Percentiles rank a stretch among this genome's conserved stretches.
Evolutionary conservation across 2,329 filamentous ascomycete species (phyloP).

Genomic region (Zelopaecilomyces penicillatus): DNA sequence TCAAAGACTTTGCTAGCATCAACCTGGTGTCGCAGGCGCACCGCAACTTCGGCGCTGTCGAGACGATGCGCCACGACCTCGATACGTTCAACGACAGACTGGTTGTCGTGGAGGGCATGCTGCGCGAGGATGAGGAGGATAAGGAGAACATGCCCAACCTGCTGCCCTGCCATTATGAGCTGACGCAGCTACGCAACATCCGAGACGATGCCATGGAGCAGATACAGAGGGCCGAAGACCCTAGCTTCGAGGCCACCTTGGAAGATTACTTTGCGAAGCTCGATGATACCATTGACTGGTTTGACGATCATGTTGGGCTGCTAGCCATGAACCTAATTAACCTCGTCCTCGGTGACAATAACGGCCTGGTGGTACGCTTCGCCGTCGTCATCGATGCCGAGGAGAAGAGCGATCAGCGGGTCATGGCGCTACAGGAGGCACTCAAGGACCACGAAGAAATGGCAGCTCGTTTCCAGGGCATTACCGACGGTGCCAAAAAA

Average conservation of each 20-base stretch:
- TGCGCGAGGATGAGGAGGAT: slow-evolving; percentile 77
- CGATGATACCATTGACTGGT: slow-evolving; percentile 84
- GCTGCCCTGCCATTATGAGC: slow-evolving; percentile 79
- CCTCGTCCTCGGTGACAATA: slow-evolving; percentile 77
- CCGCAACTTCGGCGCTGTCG: slow-evolving; percentile 88
- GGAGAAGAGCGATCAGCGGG: slow-evolving; percentile 90
- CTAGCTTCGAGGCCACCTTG: slow-evolving; percentile 69
- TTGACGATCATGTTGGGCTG: slow-evolving; percentile 87
- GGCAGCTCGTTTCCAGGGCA: slow-evolving; percentile 86
- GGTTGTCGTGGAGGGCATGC: slow-evolving; percentile 64
- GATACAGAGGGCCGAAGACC: slow-evolving; percentile 69
- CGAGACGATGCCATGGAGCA: slow-evolving; percentile 95
- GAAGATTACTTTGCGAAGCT: slow-evolving; percentile 83
- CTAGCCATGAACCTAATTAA: slow-evolving; percentile 86
- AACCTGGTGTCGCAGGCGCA: slow-evolving; percentile 90
- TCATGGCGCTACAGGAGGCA: slow-evolving; percentile 85
- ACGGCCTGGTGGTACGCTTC: slow-evolving; percentile 80
- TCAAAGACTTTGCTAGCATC: slow-evolving; percentile 90
- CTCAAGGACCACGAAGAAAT: slow-evolving; percentile 94
- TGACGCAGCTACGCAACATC: slow-evolving; percentile 87
- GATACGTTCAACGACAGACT: slow-evolving; percentile 79
- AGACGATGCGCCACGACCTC: slow-evolving; percentile 86
- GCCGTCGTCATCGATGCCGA: slow-evolving; percentile 91
- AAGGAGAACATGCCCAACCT: slow-evolving; percentile 87
- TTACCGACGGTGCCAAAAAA: slow-evolving; percentile 86